Evolutionary conservation across 2,329 filamentous ascomycete genomes (phyloP).

Genomic region (Ophiostoma ulmi): DNA sequence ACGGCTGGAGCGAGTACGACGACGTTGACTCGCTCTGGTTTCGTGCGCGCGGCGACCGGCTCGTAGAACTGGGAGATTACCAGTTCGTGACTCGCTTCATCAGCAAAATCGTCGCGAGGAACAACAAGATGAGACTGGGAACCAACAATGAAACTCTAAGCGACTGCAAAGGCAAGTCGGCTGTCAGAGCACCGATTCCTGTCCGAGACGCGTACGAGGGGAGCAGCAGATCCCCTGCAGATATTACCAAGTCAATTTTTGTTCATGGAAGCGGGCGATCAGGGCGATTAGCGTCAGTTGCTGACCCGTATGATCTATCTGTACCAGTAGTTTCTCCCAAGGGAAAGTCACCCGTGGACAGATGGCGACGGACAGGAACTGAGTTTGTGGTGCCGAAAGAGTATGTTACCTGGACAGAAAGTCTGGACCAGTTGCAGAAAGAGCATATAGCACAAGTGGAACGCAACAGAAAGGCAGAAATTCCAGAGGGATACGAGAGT

Average conservation of each 20-base stretch:
- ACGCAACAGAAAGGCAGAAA: constrained; percentile 1
- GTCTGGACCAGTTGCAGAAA: not conserved
- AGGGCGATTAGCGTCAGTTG: not conserved
- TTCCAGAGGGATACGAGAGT: not conserved
- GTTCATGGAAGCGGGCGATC: not conserved
- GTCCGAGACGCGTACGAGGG: not conserved
- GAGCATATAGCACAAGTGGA: not conserved
- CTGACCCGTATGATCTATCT: not conserved
- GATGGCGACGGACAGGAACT: not conserved
- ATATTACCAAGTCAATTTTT: not conserved
- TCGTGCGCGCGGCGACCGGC: not conserved
- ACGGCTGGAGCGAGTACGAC: not conserved
- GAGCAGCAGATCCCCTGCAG: not conserved
- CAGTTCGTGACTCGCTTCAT: constrained; percentile 1
- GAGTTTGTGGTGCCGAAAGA: not conserved
- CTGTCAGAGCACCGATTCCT: not conserved
- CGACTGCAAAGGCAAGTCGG: not conserved
- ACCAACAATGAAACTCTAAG: not conserved
- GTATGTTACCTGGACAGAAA: not conserved
- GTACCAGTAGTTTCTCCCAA: not conserved
- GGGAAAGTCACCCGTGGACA: not conserved
- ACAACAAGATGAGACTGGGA: not conserved
- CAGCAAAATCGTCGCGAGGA: not conserved
- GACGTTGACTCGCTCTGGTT: not conserved
- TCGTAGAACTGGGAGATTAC: constrained; percentile 6